Conservation (phyloP, 2,329 filamentous ascomycete genomes). For the Cercospora sesami region DNA sequence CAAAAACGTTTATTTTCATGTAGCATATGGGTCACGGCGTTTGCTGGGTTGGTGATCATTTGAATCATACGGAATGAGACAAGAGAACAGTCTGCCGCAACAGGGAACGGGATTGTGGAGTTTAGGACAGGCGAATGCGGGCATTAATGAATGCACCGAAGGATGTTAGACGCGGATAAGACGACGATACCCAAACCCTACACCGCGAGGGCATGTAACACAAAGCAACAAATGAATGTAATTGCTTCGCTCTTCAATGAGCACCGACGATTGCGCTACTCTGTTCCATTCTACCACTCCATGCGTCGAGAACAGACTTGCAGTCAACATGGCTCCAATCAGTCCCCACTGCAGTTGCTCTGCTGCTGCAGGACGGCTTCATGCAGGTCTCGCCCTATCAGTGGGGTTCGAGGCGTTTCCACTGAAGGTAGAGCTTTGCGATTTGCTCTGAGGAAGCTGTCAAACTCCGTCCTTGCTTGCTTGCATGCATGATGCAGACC, state of each 20-base stretch:
- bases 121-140: neutral
- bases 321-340: neutral
- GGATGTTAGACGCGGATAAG: neutral
- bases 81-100: neutral
- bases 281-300: neutral
- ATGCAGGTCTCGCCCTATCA: slow-evolving; percentile 2
- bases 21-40: neutral
- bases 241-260: neutral
- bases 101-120: neutral
- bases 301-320: neutral
- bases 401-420: neutral
- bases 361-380: neutral
- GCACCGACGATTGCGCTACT: neutral
- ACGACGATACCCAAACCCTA: neutral
- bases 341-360: neutral
- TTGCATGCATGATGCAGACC: neutral
- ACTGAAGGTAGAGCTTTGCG: neutral
- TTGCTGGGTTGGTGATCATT: neutral
- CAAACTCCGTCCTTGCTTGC: neutral
- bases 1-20: neutral
- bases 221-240: neutral
- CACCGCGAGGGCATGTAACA: neutral
- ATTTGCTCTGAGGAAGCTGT: neutral
- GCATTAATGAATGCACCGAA: neutral
- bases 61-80: neutral